Evolutionary conservation across 2,329 filamentous ascomycete genomes (phyloP).

Genomic region (Talaromyces sp.): DNA sequence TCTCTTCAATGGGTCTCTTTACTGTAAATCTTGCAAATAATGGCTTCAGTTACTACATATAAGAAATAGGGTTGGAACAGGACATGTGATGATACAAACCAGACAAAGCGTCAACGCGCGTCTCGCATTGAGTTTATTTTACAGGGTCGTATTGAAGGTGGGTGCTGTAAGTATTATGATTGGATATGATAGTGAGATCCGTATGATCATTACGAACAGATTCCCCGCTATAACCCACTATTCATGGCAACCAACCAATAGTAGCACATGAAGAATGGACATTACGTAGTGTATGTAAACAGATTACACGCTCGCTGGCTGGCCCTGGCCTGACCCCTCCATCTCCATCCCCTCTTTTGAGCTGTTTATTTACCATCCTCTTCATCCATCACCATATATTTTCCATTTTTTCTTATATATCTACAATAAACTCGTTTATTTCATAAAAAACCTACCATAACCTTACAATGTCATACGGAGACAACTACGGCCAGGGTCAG

Average conservation of each 20-base stretch:
- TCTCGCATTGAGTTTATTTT: background rate
- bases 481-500: slow-evolving; percentile 14
- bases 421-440: background rate
- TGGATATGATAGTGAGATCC: background rate
- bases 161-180: background rate
- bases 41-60: background rate
- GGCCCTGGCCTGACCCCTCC: background rate
- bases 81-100: background rate
- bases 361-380: background rate
- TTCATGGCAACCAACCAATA: background rate
- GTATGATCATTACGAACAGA: background rate
- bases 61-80: background rate
- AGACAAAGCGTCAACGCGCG: background rate
- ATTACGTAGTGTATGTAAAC: slow-evolving; percentile 6
- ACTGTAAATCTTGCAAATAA: background rate
- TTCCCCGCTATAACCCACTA: background rate
- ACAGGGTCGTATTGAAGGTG: background rate
- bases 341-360: background rate
- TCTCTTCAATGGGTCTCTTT: background rate
- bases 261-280: background rate
- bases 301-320: background rate
- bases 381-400: background rate
- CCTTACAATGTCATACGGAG: slow-evolving; percentile 20
- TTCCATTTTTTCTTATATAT: background rate
- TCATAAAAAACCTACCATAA: background rate